phyloP scores from a whole-genome alignment of 106 monocot species.

The Dioscorea alata region DNA sequence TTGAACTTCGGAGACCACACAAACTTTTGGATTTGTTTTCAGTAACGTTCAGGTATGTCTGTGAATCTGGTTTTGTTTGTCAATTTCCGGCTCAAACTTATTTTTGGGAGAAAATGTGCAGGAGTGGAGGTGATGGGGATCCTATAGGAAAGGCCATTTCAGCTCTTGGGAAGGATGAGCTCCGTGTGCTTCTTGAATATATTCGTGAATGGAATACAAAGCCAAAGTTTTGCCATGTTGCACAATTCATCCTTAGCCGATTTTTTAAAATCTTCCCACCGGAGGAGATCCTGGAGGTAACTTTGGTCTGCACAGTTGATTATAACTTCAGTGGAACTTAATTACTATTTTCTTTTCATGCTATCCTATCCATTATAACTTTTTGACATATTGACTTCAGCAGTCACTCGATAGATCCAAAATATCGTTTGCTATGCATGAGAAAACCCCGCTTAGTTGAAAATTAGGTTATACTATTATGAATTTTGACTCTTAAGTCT shows the following conservation, averaged over 20 bases:
- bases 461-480: too few relatives aligned
- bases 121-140: conserved; percentile 35
- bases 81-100: not conserved
- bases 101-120: conserved; percentile 20
- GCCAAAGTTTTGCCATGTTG: conserved; percentile 85
- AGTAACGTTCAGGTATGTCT: conserved; percentile 49
- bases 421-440: too few relatives aligned
- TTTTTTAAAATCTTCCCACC: conserved; percentile 68
- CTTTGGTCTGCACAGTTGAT: not conserved
- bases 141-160: conserved; percentile 46
- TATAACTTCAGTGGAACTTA: too few relatives aligned
- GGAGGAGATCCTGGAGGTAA: conserved; percentile 79
- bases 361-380: too few relatives aligned
- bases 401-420: too few relatives aligned
- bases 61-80: not conserved
- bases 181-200: conserved; percentile 78
- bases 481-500: too few relatives aligned
- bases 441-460: too few relatives aligned
- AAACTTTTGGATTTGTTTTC: conserved; percentile 73
- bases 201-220: conserved; percentile 97
- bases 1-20: conserved; percentile 88
- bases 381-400: too few relatives aligned
- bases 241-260: conserved; percentile 64
- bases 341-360: too few relatives aligned
- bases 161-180: conserved; percentile 69